Evolutionary conservation across 768 basidiomycete genomes (phyloP).

Genomic region (Termitomyces sp.): DNA sequence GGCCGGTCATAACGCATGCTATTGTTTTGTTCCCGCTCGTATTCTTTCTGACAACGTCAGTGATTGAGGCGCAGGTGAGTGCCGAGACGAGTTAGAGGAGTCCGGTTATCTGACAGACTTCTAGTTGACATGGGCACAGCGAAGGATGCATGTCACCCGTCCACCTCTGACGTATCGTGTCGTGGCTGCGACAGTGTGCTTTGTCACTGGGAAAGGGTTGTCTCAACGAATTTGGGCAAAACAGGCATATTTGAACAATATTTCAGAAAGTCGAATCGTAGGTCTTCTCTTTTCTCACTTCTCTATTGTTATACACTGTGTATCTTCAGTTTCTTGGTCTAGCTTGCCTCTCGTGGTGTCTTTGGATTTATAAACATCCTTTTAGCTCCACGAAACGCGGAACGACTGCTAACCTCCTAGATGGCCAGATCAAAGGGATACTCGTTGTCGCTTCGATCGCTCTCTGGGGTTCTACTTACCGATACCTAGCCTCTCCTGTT

Average conservation of each 20-base stretch:
- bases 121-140: constrained; percentile 7
- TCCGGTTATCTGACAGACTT: neutral
- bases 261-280: constrained; percentile 39
- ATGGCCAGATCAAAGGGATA: constrained; percentile 20
- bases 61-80: constrained; percentile 27
- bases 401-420: constrained; percentile 13
- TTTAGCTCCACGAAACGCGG: constrained; percentile 13
- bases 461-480: constrained; percentile 31
- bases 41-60: constrained; percentile 43
- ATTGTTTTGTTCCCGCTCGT: constrained; percentile 53
- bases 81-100: neutral
- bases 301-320: neutral
- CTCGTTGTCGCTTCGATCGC: constrained; percentile 26
- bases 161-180: constrained; percentile 17
- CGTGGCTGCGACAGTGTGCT: constrained; percentile 21
- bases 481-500: constrained; percentile 46
- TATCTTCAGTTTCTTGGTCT: constrained; percentile 24
- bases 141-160: constrained; percentile 4
- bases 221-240: constrained; percentile 27
- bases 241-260: constrained; percentile 18
- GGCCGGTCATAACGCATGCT: constrained; percentile 56
- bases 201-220: constrained; percentile 20
- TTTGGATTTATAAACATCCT: constrained; percentile 23
- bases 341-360: constrained; percentile 25
- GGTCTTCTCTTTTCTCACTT: constrained; percentile 9